Evolutionary conservation across 2,329 filamentous ascomycete species (phyloP), one percentile per base, ranked within the genome.

Genomic region (Cadophora luteo-olivacea): DNA sequence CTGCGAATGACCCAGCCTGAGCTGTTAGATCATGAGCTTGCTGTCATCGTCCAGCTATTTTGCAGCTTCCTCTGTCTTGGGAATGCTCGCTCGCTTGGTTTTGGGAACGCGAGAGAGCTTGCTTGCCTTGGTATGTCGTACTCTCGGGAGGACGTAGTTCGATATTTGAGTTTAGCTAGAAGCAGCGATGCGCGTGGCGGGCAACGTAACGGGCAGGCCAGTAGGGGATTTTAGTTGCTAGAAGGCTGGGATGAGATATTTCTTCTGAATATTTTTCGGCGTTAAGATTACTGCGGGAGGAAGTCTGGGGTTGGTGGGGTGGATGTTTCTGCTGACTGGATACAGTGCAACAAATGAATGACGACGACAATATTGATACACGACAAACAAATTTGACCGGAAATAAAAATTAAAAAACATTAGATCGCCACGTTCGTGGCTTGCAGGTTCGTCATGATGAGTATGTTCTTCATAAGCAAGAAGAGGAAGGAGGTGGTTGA

Each of bases 391-490:
- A 22, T 9, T 49, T 41, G 57, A 41, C 5, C 38, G 32, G 57
- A 25, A 24, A 45, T 25, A 25, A 14, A 36, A 24, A 19, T 29
- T 16, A 19, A 2, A 19, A 45, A 38, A 19, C 19, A 24, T n/a
- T 14, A 11, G 32, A 58, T 58, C 32, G n/a, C 16, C 32, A 58
- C 33, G 8, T 38, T 45, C 22, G 33, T 58, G 32, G 57, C 57
- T 60, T 60, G 22, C 57, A 55, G 38, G n/a, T 60, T 41, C 22
- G 57, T 45, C 36, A 41, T 60, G 57, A 60, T 41, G 33, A 60
- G 36, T 41, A 36, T 45, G n/a, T 25, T 45, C 57, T 60, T 38
- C 22, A 60, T 60, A 25, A 60, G 57, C 57, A 60, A 19, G 45
- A 49, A 16, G 11, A 41, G 33, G 32, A 1, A 4, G 3, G 8